phyloP scores from a whole-genome alignment of 768 basidiomycete genomes.

The Megacollybia marginata region DNA sequence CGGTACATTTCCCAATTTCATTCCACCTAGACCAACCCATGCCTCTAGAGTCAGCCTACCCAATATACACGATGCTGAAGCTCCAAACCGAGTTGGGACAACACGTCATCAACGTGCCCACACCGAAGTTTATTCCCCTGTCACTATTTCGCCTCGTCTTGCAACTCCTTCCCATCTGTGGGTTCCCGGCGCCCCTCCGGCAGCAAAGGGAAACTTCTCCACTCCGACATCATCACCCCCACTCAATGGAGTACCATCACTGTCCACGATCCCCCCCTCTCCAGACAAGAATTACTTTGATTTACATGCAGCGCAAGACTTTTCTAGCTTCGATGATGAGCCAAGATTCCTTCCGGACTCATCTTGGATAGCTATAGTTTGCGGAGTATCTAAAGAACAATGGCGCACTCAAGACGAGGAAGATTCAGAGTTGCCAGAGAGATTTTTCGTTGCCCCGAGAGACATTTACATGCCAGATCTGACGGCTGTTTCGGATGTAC shows the following conservation, averaged over 20 bases:
- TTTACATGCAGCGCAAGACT: neutral
- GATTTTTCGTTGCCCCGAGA: slow-evolving; percentile 69
- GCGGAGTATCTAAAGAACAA: slow-evolving; percentile 60
- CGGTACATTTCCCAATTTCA: neutral
- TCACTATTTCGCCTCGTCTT: slow-evolving; percentile 21
- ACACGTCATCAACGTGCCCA: too few relatives aligned
- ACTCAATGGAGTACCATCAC: slow-evolving; percentile 8
- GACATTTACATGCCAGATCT: slow-evolving; percentile 82
- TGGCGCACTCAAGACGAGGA: slow-evolving; percentile 25
- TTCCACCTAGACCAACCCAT: neutral
- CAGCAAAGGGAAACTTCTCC: slow-evolving; percentile 24
- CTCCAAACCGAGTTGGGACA: too few relatives aligned
- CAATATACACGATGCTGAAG: neutral
- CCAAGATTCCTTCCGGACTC: slow-evolving; percentile 52
- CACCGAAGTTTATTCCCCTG: neutral
- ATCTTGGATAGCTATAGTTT: slow-evolving; percentile 76
- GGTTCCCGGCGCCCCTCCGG: slow-evolving; percentile 53
- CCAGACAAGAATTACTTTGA: neutral
- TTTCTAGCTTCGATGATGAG: slow-evolving; percentile 13
- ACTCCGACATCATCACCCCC: slow-evolving; percentile 6
- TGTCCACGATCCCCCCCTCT: slow-evolving; percentile 27
- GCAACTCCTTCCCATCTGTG: slow-evolving; percentile 48
- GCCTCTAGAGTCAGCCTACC: neutral
- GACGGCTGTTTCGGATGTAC: slow-evolving; percentile 63
- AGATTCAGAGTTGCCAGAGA: slow-evolving; percentile 43